A percentile compares a stretch with the other conserved stretches of the same genome.
These are phyloP conservation scores for Claviceps maximensis DNA, from an alignment of 2,329 filamentous ascomycete genomes.

Conservation along the genomic window DNA sequence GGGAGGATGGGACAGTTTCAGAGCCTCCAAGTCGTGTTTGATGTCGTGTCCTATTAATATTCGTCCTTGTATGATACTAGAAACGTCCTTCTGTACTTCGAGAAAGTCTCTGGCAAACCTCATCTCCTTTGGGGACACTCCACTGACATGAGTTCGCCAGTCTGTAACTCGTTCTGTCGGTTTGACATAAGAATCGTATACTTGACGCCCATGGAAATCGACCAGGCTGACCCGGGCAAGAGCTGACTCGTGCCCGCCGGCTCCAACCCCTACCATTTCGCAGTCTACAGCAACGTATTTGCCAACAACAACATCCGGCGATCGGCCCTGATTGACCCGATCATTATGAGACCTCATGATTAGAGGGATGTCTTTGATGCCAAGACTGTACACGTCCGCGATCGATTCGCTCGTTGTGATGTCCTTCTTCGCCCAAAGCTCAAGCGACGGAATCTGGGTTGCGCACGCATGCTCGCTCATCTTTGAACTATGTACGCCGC, in stretches of 20 bases:
- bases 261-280: conserved; percentile 90
- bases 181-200: conserved; percentile 88
- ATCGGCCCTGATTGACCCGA: conserved; percentile 50
- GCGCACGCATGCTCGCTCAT: conserved; percentile 24
- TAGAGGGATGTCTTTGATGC: conserved; percentile 33
- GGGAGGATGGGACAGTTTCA: conserved; percentile 67
- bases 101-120: conserved; percentile 55
- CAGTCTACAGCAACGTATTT: conserved; percentile 93
- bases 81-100: conserved; percentile 62
- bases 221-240: conserved; percentile 82
- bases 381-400: conserved; percentile 47
- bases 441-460: conserved; percentile 39
- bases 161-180: conserved; percentile 70
- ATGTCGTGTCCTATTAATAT: conserved; percentile 78
- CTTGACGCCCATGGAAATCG: conserved; percentile 82
- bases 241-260: conserved; percentile 54
- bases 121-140: conserved; percentile 65
- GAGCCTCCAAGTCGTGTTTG: conserved; percentile 61
- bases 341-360: conserved; percentile 33
- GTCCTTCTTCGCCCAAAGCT: conserved; percentile 48
- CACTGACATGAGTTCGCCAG: conserved; percentile 79
- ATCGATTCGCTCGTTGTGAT: conserved; percentile 47
- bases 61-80: conserved; percentile 52
- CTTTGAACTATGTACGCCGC: conserved; percentile 38
- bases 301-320: conserved; percentile 53